phyloP scores from a whole-genome alignment of 2,329 filamentous ascomycete species.

The Phaeosphaeria sp. region DNA sequence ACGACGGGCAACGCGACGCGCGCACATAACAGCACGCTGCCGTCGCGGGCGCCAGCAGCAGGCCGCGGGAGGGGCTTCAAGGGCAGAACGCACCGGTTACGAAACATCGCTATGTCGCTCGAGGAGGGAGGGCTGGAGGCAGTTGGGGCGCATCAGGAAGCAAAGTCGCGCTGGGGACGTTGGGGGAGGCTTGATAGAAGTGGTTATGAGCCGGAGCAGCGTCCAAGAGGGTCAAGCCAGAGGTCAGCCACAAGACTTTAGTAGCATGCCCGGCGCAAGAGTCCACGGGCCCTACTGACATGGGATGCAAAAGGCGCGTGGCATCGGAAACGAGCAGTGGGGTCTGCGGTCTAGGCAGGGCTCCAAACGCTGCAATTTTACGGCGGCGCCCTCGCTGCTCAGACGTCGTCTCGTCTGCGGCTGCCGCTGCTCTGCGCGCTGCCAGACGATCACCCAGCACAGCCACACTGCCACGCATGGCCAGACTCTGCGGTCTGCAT shows the following conservation, averaged over 20 bases:
- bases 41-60: not conserved
- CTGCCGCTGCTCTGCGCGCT: conserved; percentile 4
- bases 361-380: conserved; percentile 28
- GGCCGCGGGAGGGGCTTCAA: not conserved
- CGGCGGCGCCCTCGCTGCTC: conserved; percentile 12
- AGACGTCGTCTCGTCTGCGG: conserved; percentile 18
- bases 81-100: conserved; percentile 48
- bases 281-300: conserved; percentile 23
- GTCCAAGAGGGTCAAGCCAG: conserved; percentile 32
- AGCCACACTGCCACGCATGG: conserved; percentile 41
- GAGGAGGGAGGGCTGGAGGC: conserved; percentile 29
- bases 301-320: conserved; percentile 25
- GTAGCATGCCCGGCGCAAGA: conserved; percentile 34
- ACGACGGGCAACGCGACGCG: conserved; percentile 36
- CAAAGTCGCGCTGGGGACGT: conserved; percentile 26
- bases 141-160: conserved; percentile 40
- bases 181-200: conserved; percentile 25
- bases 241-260: conserved; percentile 48
- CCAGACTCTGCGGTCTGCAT: conserved; percentile 35
- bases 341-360: conserved; percentile 29
- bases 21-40: conserved; percentile 29
- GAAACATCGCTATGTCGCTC: conserved; percentile 53
- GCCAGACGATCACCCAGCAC: conserved; percentile 34
- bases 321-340: conserved; percentile 28
- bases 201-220: conserved; percentile 45